These are phyloP conservation scores for Globisporangium nunn DNA, from an alignment of 352 stramenopile genomes.

Conservation along the genomic window DNA sequence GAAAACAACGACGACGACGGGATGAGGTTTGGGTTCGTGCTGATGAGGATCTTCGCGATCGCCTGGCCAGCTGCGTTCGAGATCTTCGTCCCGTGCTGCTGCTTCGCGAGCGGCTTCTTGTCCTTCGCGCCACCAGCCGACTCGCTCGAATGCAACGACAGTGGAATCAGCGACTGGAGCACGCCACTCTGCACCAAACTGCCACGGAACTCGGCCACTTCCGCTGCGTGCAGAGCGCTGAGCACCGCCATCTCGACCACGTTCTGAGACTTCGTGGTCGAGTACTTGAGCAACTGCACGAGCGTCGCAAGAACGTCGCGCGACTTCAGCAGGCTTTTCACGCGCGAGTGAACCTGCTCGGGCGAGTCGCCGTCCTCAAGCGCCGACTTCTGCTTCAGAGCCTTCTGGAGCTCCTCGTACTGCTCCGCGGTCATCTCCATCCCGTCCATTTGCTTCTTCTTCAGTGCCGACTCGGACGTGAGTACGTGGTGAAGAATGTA, in stretches of 20 bases:
- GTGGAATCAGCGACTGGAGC: conserved; percentile 64
- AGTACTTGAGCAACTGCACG: conserved; percentile 72
- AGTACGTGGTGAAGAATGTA: conserved; percentile 92
- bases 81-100: conserved; percentile 76
- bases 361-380: conserved; percentile 88
- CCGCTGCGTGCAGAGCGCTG: conserved; percentile 61
- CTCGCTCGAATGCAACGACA: conserved; percentile 24
- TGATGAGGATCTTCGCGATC: conserved; percentile 95
- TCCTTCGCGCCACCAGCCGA: conserved; percentile 12
- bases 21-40: conserved; percentile 92
- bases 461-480: conserved; percentile 91
- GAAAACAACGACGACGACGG: conserved; percentile 71
- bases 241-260: conserved; percentile 69
- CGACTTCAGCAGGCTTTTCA: conserved; percentile 41
- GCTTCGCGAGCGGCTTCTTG: conserved; percentile 29
- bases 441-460: conserved; percentile 93
- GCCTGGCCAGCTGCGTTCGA: conserved; percentile 86
- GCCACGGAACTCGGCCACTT: conserved; percentile 54
- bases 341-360: conserved; percentile 59
- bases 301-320: conserved; percentile 65
- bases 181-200: conserved; percentile 76
- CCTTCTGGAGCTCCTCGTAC: conserved; percentile 95
- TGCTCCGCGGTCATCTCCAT: conserved; percentile 96
- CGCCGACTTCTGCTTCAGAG: conserved; percentile 91
- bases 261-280: conserved; percentile 66